These are phyloP conservation scores for Populus nigra DNA, from an alignment of 345 rosid genomes.

Conservation along the genomic window DNA sequence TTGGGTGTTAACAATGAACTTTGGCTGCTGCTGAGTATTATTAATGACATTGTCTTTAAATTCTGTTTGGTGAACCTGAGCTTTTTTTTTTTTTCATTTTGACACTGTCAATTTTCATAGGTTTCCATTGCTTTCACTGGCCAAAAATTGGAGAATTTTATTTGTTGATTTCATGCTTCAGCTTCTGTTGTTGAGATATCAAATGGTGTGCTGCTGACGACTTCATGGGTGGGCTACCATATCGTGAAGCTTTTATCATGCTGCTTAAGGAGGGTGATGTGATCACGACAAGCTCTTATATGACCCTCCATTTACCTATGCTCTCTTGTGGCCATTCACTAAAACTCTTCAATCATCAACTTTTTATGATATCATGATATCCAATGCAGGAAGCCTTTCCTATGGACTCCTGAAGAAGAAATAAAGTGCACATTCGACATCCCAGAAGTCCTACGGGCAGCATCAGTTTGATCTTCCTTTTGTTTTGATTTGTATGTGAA, in stretches of 20 bases:
- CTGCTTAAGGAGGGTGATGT: background rate
- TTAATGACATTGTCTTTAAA: too few relatives aligned
- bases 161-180: background rate
- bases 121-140: too few relatives aligned
- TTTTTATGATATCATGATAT: background rate
- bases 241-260: background rate
- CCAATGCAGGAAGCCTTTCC: constrained; percentile 19
- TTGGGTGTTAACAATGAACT: too few relatives aligned
- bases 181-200: background rate
- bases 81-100: too few relatives aligned
- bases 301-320: background rate
- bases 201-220: background rate
- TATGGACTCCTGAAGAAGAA: constrained; percentile 13
- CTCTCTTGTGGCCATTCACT: background rate
- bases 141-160: background rate
- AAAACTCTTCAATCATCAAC: background rate
- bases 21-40: too few relatives aligned
- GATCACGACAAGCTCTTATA: background rate
- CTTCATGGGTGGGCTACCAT: background rate
- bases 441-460: constrained; percentile 13
- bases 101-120: too few relatives aligned
- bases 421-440: constrained; percentile 20
- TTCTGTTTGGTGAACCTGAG: too few relatives aligned
- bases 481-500: constrained; percentile 14
- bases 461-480: constrained; percentile 5